These are phyloP conservation scores for Schizothecium vesticola DNA, from an alignment of 495 filamentous ascomycete genomes.

Conservation along the genomic window DNA sequence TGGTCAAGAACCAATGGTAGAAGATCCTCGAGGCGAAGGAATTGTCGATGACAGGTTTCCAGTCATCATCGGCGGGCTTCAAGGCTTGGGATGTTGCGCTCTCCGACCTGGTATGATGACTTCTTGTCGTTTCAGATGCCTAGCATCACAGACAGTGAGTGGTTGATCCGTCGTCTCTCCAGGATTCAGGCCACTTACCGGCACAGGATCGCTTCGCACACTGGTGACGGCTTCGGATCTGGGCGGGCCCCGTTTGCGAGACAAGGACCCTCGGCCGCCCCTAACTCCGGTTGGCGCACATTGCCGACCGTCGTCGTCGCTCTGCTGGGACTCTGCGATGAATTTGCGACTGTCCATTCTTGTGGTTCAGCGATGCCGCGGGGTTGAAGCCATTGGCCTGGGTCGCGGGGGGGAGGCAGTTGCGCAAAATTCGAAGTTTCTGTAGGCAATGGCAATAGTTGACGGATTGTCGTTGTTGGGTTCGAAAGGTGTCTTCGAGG, in stretches of 20 bases:
- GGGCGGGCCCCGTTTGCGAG: neutral
- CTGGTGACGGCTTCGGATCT: neutral
- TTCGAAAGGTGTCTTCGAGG: neutral
- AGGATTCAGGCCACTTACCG: too few relatives aligned
- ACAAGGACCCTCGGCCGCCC: neutral
- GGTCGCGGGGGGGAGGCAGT: neutral
- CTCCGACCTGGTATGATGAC: neutral
- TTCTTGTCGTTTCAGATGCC: neutral
- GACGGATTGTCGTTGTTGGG: neutral
- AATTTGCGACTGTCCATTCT: neutral
- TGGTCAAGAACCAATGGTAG: neutral
- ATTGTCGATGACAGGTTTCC: neutral
- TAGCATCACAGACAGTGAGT: neutral
- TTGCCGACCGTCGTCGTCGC: neutral
- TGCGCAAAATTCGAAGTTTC: neutral
- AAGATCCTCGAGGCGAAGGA: neutral
- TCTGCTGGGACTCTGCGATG: neutral
- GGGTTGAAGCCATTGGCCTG: neutral
- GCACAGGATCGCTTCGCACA: too few relatives aligned
- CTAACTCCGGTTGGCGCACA: neutral
- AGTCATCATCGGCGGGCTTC: neutral
- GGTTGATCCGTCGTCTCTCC: too few relatives aligned
- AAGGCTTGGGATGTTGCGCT: neutral
- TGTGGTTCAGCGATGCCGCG: neutral
- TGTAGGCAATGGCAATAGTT: neutral